A percentile compares a stretch with the other conserved stretches of the same genome.
Conservation (phyloP, 2,329 filamentous ascomycete species). For the Neopestalotiopsis clavispora region DNA sequence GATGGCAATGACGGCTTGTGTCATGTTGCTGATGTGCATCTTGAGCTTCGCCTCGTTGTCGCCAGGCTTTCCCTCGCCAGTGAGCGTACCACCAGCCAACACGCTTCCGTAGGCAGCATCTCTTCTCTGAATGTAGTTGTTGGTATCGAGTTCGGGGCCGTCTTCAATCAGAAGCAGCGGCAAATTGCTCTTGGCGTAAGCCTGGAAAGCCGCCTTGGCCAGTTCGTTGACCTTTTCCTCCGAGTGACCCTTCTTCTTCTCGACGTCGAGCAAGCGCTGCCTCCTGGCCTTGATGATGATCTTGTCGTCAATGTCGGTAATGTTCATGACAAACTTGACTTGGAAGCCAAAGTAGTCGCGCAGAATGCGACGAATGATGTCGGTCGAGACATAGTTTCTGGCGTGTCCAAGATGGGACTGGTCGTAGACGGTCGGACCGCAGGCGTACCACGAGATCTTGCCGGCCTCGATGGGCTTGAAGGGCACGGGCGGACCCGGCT, state of each 20-base stretch:
- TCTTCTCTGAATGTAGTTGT: conserved; percentile 54
- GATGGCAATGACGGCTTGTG: conserved; percentile 55
- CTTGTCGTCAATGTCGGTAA: conserved; percentile 84
- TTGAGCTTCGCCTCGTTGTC: conserved; percentile 87
- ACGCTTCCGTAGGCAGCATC: conserved; percentile 60
- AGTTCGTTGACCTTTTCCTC: conserved; percentile 51
- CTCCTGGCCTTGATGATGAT: conserved; percentile 71
- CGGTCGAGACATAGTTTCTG: conserved; percentile 88
- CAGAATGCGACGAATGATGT: conserved; percentile 84
- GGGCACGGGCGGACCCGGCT: conserved; percentile 70
- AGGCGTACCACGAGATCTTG: conserved; percentile 85
- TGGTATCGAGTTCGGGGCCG: conserved; percentile 48
- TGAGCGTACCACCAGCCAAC: conserved; percentile 58
- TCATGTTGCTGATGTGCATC: conserved; percentile 79
- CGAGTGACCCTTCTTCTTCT: conserved; percentile 70
- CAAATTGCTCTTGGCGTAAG: conserved; percentile 60
- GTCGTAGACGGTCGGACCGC: conserved; percentile 83
- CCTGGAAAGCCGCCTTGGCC: conserved; percentile 57
- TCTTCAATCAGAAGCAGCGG: conserved; percentile 53
- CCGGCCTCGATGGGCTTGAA: conserved; percentile 75
- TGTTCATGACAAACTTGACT: conserved; percentile 90
- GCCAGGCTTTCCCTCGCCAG: conserved; percentile 64
- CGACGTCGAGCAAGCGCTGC: conserved; percentile 79
- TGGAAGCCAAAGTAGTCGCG: conserved; percentile 83
- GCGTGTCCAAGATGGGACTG: conserved; percentile 81